A percentile compares a stretch with the other conserved stretches of the same genome.
Evolutionary conservation across 2,329 filamentous ascomycete species (phyloP).

Genomic region (Alternaria longipes): DNA sequence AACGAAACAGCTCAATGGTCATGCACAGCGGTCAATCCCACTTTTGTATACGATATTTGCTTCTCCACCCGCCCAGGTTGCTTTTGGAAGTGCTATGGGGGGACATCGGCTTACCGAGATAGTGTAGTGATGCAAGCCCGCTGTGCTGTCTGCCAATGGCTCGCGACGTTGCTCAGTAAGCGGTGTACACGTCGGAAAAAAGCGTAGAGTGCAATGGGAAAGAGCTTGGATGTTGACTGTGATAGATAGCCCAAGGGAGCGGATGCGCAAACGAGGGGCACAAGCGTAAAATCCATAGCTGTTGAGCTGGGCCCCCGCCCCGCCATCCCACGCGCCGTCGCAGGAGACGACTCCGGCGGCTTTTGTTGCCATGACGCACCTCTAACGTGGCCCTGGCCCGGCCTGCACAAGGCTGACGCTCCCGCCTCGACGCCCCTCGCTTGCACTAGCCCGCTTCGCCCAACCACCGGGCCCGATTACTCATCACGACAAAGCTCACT

Average conservation of each 20-base stretch:
- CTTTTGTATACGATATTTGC: conserved; percentile 18
- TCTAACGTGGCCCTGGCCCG: neutral
- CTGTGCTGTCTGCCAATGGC: conserved; percentile 18
- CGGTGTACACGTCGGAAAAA: conserved; percentile 1
- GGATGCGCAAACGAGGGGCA: conserved; percentile 15
- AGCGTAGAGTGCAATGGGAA: neutral
- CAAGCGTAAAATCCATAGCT: conserved; percentile 11
- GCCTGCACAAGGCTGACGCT: conserved; percentile 5
- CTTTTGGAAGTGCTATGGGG: conserved; percentile 24
- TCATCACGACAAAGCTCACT: neutral
- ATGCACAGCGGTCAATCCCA: conserved; percentile 15
- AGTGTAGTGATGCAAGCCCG: conserved; percentile 25
- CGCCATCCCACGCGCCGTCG: conserved; percentile 23
- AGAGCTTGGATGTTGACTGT: neutral
- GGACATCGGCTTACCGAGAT: conserved; percentile 25
- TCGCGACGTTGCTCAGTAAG: conserved; percentile 18
- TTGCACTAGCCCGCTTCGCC: neutral
- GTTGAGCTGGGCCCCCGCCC: conserved; percentile 24
- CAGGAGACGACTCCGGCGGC: conserved; percentile 12
- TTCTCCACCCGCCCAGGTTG: conserved; percentile 26
- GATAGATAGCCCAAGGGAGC: conserved; percentile 3
- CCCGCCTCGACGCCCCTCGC: neutral
- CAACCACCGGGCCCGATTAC: neutral
- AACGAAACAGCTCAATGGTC: conserved; percentile 13
- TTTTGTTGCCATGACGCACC: conserved; percentile 13